These are phyloP conservation scores for Xylaria sp. DNA, from an alignment of 2,329 filamentous ascomycete genomes.

Conservation along the genomic window DNA sequence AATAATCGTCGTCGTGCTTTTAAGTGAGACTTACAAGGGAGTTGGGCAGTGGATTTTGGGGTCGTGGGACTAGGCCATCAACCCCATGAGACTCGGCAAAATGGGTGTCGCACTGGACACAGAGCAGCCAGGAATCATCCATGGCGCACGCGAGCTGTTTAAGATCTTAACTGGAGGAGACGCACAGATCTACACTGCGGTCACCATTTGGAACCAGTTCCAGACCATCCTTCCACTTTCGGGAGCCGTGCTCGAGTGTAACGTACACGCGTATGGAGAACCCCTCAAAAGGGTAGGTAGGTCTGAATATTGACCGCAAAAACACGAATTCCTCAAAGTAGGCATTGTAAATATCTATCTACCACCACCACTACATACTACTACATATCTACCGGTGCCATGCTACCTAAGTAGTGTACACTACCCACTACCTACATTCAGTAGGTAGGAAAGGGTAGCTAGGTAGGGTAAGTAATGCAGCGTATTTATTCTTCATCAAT, in stretches of 20 bases:
- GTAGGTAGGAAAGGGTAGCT: background rate
- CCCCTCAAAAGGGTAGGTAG: constrained; percentile 3
- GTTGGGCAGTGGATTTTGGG: background rate
- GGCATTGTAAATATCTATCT: background rate
- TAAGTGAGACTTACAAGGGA: too few species aligned
- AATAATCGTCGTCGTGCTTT: background rate
- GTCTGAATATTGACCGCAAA: background rate
- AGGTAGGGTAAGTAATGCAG: background rate
- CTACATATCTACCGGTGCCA: background rate
- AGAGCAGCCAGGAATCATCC: background rate
- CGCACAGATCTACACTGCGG: background rate
- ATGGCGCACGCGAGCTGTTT: background rate
- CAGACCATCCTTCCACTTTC: background rate
- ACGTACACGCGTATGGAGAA: background rate
- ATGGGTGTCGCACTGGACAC: background rate
- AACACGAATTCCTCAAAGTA: constrained; percentile 7
- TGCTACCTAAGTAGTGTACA: too few species aligned
- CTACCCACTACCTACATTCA: background rate
- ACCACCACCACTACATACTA: too few species aligned
- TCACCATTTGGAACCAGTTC: background rate
- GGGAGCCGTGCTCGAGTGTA: background rate
- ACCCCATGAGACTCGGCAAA: background rate
- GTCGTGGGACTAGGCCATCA: background rate
- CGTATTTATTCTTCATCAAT: background rate
- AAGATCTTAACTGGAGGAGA: background rate